phyloP scores from a whole-genome alignment of 2,329 filamentous ascomycete species.

The Penicillium sp. region DNA sequence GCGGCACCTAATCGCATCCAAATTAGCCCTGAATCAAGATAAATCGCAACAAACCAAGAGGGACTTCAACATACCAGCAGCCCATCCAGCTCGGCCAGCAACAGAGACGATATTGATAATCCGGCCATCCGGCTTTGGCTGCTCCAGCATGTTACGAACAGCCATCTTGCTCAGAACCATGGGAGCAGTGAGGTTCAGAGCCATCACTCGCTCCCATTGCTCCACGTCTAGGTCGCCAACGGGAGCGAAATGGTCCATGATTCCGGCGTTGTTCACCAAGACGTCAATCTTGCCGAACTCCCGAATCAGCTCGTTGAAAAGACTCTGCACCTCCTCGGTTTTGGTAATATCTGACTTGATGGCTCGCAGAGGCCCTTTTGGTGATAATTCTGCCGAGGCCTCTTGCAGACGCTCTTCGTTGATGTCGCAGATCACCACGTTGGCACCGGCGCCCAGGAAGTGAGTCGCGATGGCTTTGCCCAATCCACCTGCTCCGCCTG shows the following conservation, averaged over 20 bases:
- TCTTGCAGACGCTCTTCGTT: conserved; percentile 31
- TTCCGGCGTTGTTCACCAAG: conserved; percentile 61
- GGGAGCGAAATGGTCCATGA: conserved; percentile 59
- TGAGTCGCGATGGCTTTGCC: conserved; percentile 40
- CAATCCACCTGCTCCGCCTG: conserved; percentile 41
- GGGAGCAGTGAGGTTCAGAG: conserved; percentile 59
- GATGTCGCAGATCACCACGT: conserved; percentile 42
- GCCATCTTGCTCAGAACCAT: conserved; percentile 56
- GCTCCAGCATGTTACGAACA: conserved; percentile 50
- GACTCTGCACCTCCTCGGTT: conserved; percentile 35
- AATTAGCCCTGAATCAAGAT: conserved; percentile 1
- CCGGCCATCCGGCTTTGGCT: conserved; percentile 40
- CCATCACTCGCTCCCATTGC: conserved; percentile 57
- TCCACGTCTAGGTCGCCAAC: conserved; percentile 50
- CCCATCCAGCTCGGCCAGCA: conserved; percentile 47
- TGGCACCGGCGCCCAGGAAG: conserved; percentile 39
- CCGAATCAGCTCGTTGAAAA: conserved; percentile 36
- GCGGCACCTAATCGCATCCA: conserved; percentile 42
- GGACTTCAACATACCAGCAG: conserved; percentile 35
- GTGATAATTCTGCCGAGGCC: conserved; percentile 25
- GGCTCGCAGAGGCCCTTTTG: conserved; percentile 25
- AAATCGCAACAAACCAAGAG: background rate
- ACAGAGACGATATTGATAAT: conserved; percentile 58
- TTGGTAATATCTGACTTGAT: conserved; percentile 43
- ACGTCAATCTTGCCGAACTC: conserved; percentile 55